Conservation (phyloP, 176 grass and related monocot genomes). For the Ampelocalamus luodianensis region DNA sequence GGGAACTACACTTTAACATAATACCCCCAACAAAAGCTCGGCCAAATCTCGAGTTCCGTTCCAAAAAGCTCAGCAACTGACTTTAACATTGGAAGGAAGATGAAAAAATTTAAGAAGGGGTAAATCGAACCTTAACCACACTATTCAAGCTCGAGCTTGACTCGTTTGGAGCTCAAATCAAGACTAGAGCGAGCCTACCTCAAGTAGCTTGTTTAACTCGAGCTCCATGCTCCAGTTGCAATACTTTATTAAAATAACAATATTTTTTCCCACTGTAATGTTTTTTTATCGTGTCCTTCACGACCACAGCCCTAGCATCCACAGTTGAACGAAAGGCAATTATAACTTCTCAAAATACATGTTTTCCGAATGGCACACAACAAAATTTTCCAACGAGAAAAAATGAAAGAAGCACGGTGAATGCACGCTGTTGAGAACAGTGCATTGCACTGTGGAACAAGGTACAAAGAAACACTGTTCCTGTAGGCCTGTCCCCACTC, state of each 20-base stretch:
- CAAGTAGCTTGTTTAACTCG: no score
- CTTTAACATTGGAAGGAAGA: no score
- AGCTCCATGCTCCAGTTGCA: no score
- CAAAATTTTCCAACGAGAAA: neutral
- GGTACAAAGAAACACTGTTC: constrained; percentile 20
- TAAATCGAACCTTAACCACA: no score
- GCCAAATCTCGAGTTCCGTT: no score
- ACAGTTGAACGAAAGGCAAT: neutral
- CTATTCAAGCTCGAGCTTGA: no score
- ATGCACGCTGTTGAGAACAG: neutral
- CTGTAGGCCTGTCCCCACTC: neutral
- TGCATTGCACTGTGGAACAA: neutral
- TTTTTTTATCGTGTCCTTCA: neutral
- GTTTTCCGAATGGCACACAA: neutral
- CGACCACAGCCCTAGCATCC: neutral
- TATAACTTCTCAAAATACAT: constrained; percentile 2
- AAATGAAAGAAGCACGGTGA: neutral
- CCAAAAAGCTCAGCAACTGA: no score
- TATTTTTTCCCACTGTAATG: neutral
- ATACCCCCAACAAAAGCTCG: no score
- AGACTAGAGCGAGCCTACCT: accelerated
- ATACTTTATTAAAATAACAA: no score
- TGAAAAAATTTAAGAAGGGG: no score
- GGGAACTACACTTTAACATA: no score
- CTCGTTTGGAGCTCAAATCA: no score